Evolutionary conservation across 139 green algal species (phyloP).

Genomic region (Gonium pectorale): DNA sequence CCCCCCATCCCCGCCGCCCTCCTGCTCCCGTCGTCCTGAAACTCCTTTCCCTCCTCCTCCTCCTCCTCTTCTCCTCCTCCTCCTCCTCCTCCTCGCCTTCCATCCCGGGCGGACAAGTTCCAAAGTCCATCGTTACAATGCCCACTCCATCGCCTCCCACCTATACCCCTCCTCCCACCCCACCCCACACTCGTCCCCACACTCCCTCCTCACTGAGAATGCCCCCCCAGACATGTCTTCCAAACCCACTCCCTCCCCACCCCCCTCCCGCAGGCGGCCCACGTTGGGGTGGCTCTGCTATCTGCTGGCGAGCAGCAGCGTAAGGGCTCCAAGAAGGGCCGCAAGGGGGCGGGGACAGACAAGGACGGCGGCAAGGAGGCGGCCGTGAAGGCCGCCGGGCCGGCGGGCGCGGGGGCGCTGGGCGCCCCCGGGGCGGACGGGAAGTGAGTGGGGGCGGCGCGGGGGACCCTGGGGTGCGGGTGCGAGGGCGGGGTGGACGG

Average conservation of each 20-base stretch:
- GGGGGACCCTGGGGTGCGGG: neutral
- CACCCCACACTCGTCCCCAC: neutral
- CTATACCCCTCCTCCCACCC: neutral
- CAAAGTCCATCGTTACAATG: no score
- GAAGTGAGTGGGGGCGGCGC: no score
- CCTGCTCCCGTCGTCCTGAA: no score
- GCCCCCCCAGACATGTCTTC: no score
- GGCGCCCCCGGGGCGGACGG: neutral
- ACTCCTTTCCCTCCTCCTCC: no score
- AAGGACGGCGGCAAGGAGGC: slow-evolving; percentile 9
- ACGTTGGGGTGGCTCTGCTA: slow-evolving; percentile 91
- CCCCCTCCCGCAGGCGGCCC: slow-evolving; percentile 72
- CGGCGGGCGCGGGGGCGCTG: neutral
- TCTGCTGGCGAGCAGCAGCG: slow-evolving; percentile 51
- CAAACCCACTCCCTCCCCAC: no score
- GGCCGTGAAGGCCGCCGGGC: neutral
- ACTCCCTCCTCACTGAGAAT: neutral
- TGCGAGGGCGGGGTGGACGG: neutral
- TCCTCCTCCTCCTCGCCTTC: no score
- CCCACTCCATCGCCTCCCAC: neutral
- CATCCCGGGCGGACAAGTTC: no score
- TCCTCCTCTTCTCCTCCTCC: no score
- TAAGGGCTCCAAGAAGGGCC: slow-evolving; percentile 39
- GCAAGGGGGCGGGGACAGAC: no score
- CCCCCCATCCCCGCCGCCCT: no score